Evolutionary conservation across 2,329 filamentous ascomycete species (phyloP), one percentile per base, ranked within the genome.

Genomic region (Aspergillus brunneoviolaceus): DNA sequence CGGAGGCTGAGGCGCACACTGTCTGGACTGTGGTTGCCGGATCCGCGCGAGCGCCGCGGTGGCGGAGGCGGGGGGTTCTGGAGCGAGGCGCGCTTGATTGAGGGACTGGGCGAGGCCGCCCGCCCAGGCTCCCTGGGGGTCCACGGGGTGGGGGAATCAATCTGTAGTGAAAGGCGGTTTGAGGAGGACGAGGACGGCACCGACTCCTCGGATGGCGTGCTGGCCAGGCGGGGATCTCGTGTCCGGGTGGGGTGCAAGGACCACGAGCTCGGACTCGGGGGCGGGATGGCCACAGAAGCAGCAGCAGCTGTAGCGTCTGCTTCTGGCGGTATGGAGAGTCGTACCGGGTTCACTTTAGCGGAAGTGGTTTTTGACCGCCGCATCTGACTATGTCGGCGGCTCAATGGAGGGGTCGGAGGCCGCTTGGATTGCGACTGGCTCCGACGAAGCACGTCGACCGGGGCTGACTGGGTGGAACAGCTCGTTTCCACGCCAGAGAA

Each of bases 361-460:
- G 72, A 58, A 7, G 69, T 69, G 14, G 74, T 72, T 60, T 77
- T 75, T 39, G 71, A 73, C 31, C 75, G 66, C 58, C 71, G 72
- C 68, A 76, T 73, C 59, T 81, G 79, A 59, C 80, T 81, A 57
- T 80, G 80, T 52, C 81, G 77, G 57, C 82, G 71, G 59, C 80
- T 74, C 25, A 81, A 63, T 21, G 82, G 82, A 23, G 81, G 81
- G 10, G 80, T 78, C 10, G 81, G 79, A 3, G 80, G 77, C 25
- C 76, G 77, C 62, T 77, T 80, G 19, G 74, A 67, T 47, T 75
- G 73, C 11, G 72, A 73, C 29, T 69, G 65, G 47, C 69, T 74
- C 57, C 73, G 72, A 10, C 67, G 63, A 23, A 74, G 65, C 14
- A 69, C 60, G 5, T 73, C 69, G 4, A 62, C 57, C 2, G 69